Conservation (phyloP, 805 yeast species). For the Zygoascus flipseniorum region DNA sequence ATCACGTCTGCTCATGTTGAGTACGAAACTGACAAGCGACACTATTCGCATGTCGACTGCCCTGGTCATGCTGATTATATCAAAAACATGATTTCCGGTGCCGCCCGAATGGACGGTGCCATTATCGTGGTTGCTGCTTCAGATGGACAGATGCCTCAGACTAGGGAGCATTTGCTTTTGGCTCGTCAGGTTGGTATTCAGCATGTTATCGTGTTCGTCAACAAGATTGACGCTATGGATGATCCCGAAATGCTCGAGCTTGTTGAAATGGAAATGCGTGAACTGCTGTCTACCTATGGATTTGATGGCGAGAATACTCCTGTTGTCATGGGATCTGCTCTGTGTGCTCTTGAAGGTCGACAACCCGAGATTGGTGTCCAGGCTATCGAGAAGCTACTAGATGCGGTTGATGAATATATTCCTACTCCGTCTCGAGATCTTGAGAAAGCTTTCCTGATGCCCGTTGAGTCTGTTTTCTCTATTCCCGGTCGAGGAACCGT, state of each 20-base stretch:
- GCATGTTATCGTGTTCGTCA: slow-evolving; percentile 92
- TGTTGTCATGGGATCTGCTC: slow-evolving; percentile 96
- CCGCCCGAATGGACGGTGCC: slow-evolving; percentile 99
- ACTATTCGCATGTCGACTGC: slow-evolving; percentile 96
- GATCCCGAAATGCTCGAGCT: slow-evolving; percentile 99
- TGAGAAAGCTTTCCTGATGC: slow-evolving; percentile 94
- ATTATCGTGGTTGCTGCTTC: slow-evolving; percentile 98
- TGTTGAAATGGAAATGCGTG: slow-evolving; percentile 99
- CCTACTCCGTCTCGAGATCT: slow-evolving; percentile 97
- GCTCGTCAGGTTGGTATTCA: slow-evolving; percentile 99
- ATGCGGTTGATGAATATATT: slow-evolving; percentile 86
- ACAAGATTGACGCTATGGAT: slow-evolving; percentile 96
- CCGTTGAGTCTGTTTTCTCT: slow-evolving; percentile 94
- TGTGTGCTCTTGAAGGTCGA: slow-evolving; percentile 86
- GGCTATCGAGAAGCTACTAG: slow-evolving; percentile 74
- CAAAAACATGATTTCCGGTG: slow-evolving; percentile 99
- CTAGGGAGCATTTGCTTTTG: slow-evolving; percentile 95
- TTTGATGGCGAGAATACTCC: slow-evolving; percentile 98
- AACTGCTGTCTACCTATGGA: slow-evolving; percentile 79
- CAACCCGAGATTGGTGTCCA: slow-evolving; percentile 87
- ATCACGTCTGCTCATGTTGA: slow-evolving; percentile 97
- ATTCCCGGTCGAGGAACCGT: slow-evolving; percentile 99
- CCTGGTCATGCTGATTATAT: slow-evolving; percentile 99
- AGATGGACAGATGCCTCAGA: slow-evolving; percentile 99
- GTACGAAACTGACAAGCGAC: slow-evolving; percentile 90